phyloP scores from a whole-genome alignment of 805 yeast species.

The Pachysolen tannophilus region DNA sequence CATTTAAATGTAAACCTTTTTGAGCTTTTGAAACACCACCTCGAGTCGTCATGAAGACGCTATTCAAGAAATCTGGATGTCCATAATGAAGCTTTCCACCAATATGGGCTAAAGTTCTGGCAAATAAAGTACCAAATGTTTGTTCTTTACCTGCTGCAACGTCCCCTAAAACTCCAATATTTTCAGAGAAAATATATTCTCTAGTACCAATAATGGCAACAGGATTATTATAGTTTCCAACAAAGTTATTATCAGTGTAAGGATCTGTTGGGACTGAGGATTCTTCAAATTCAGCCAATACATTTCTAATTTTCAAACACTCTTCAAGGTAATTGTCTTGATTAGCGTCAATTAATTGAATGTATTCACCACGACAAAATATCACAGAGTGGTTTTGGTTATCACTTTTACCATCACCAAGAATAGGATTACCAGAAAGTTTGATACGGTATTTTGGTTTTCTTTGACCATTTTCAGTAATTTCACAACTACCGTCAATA shows the following conservation, averaged over 20 bases:
- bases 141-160: constrained; percentile 87
- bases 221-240: constrained; percentile 32
- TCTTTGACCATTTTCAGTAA: constrained; percentile 48
- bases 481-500: constrained; percentile 64
- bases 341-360: constrained; percentile 76
- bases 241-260: constrained; percentile 20
- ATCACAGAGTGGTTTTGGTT: constrained; percentile 73
- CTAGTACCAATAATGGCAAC: constrained; percentile 82
- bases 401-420: constrained; percentile 83
- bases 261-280: constrained; percentile 17
- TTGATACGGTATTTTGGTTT: constrained; percentile 56
- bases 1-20: constrained; percentile 74
- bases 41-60: constrained; percentile 71
- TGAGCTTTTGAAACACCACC: constrained; percentile 87
- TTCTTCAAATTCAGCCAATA: constrained; percentile 73
- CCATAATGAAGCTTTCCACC: constrained; percentile 85
- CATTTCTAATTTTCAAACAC: constrained; percentile 68
- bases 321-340: constrained; percentile 81
- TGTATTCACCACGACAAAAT: constrained; percentile 73
- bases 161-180: constrained; percentile 75
- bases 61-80: constrained; percentile 76
- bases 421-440: constrained; percentile 72
- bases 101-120: constrained; percentile 72
- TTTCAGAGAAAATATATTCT: constrained; percentile 78
- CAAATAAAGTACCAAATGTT: constrained; percentile 78